These are phyloP conservation scores for Hirschfeldia incana DNA, from an alignment of 345 rosid species.

Conservation along the genomic window DNA sequence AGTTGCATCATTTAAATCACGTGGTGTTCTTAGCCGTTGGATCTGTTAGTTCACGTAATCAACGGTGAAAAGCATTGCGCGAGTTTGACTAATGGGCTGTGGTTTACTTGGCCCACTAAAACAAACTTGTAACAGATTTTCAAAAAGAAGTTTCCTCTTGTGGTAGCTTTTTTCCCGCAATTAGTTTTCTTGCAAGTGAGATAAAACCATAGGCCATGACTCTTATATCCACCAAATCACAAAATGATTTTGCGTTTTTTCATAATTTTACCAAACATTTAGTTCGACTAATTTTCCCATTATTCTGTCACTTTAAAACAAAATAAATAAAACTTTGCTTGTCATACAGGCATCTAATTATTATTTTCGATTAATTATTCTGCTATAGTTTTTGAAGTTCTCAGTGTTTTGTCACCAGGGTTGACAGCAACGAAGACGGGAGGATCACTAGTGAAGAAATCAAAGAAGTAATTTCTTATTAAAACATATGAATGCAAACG, in stretches of 20 bases:
- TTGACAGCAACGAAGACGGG: conserved; percentile 89
- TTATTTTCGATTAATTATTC: not conserved
- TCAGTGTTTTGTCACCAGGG: conserved; percentile 58
- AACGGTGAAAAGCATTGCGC: not conserved
- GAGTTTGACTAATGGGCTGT: conserved; percentile 15
- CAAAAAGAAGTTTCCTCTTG: not conserved
- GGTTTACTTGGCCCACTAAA: conserved; percentile 34
- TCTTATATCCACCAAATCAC: conserved; percentile 1
- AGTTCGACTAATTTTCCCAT: not conserved
- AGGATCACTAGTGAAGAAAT: conserved; percentile 84
- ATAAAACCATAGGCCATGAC: not conserved
- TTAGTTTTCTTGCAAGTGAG: conserved; percentile 22
- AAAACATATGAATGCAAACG: not conserved
- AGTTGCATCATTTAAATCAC: conserved; percentile 21
- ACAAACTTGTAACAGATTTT: not conserved
- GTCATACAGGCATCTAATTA: not conserved
- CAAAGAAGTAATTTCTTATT: conserved; percentile 53
- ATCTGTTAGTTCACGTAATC: conserved; percentile 35
- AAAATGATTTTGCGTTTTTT: not conserved
- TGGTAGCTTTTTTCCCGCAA: conserved; percentile 17
- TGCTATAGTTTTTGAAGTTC: not conserved
- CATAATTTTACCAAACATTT: not conserved
- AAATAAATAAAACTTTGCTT: not conserved
- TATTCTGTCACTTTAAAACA: not conserved
- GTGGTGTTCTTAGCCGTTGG: conserved; percentile 36